Base-by-base conservation (phyloP, 441 rosid species). In the Sinapis alba region DNA sequence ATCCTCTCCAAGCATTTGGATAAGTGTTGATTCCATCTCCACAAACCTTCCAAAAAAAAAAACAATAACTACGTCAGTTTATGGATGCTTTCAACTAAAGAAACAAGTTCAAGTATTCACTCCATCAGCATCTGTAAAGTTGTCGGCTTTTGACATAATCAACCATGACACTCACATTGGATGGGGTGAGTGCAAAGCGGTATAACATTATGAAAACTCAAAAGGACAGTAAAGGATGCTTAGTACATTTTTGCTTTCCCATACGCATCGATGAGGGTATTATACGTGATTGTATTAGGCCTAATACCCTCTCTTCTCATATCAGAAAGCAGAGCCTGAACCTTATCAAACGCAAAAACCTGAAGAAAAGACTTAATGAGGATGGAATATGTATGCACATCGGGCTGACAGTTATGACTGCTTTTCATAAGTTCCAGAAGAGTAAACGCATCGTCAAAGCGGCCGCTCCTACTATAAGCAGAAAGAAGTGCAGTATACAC, bases 311-410 rank as follows among this genome's bases (percentile, higher is more conserved):
- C 73, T 16, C 60, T 68, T 38, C 71, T 83, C 99, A 94, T 94
- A 77, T 92, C 96, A 65, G 90, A 84, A 65, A 94, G 88, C 85
- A 92, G 51, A 43, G 6, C 71, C 76, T 79, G 84, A 56, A 87
- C 92, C 79, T 85, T 83, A 65, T 85, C 84, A 58, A 89, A 87
- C 32, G 86, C 90, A 76, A 68, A 87, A 81, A 83, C 89, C 81
- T 92, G 92, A 75, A 94, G 88, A 80, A 90, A 90, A 2, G 97
- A 94, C 72, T 94, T 94, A 16, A 94, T 87, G 38, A 94, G 94
- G 81, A 94, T 90, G 15, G 97, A 86, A 50, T 89, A 94, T 2
- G 97, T 92, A 45, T 94, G 96, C 68, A 94, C 94, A 69, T 92
- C 97, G 3, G 99, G 99, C 74, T 65, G 79, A 71, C 96, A 90